Percentiles rank a stretch among this genome's conserved stretches.
Evolutionary conservation across 176 grass and related monocot genomes (phyloP).

Genomic region (Lolium multiflorum): DNA sequence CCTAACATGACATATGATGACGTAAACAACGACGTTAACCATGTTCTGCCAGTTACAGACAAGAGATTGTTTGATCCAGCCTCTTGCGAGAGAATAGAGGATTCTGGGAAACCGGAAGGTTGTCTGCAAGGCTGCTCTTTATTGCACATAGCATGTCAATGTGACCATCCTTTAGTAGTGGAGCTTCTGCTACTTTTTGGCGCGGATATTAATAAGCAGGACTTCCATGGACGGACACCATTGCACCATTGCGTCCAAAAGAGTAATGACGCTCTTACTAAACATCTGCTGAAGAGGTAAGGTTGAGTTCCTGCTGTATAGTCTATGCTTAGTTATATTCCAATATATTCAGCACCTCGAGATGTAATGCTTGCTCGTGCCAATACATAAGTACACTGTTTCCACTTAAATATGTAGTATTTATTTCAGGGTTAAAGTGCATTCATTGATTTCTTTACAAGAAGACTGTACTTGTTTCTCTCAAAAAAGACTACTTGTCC

Average conservation of each 20-base stretch:
- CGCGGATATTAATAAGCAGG: slow-evolving; percentile 84
- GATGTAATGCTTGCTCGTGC: slow-evolving; percentile 17
- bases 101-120: slow-evolving; percentile 64
- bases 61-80: slow-evolving; percentile 70
- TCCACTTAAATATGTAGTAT: not conserved
- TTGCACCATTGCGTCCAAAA: slow-evolving; percentile 86
- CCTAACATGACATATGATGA: slow-evolving; percentile 78
- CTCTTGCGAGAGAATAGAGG: slow-evolving; percentile 65
- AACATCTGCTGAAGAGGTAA: slow-evolving; percentile 92
- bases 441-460: slow-evolving; percentile 6
- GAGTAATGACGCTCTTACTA: slow-evolving; percentile 83
- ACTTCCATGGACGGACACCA: slow-evolving; percentile 89
- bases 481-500: slow-evolving; percentile 2
- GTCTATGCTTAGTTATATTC: slow-evolving; percentile 6
- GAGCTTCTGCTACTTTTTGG: slow-evolving; percentile 92
- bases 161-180: slow-evolving; percentile 56
- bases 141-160: slow-evolving; percentile 79
- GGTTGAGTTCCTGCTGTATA: slow-evolving; percentile 20
- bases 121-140: slow-evolving; percentile 89
- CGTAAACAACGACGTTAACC: slow-evolving; percentile 56
- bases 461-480: slow-evolving; percentile 3
- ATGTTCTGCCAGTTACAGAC: slow-evolving; percentile 49
- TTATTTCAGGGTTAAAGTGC: slow-evolving; percentile 3
- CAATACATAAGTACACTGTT: slow-evolving; percentile 16
- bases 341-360: slow-evolving; percentile 11